A percentile compares a stretch with the other conserved stretches of the same genome.
Evolutionary conservation across 805 yeast genomes (phyloP).

Genomic region (Kuraishia hungarica): DNA sequence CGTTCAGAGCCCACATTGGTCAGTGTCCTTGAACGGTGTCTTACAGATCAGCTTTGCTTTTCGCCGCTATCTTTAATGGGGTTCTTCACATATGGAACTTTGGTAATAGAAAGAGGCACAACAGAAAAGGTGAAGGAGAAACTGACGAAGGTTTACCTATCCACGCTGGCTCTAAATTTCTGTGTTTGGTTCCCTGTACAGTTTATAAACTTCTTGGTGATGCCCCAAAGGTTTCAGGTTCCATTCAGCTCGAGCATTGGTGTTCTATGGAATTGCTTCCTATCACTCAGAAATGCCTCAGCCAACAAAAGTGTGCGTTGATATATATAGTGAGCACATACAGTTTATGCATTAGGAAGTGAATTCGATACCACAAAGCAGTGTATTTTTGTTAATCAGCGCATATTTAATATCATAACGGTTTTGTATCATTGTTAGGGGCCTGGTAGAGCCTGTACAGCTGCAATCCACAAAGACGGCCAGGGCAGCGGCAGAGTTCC

Average conservation of each 20-base stretch:
- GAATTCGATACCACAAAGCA: not conserved
- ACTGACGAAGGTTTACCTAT: constrained; percentile 55
- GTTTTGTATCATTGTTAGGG: no score
- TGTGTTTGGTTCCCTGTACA: constrained; percentile 82
- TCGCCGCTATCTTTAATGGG: constrained; percentile 79
- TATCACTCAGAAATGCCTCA: constrained; percentile 67
- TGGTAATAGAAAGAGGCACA: constrained; percentile 70
- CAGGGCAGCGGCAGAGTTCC: no score
- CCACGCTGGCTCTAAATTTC: constrained; percentile 60
- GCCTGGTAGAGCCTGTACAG: no score
- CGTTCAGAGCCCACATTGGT: constrained; percentile 77
- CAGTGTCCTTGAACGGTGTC: constrained; percentile 76
- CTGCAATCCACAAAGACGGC: not conserved
- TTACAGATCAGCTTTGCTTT: constrained; percentile 83
- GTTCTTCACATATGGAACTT: constrained; percentile 79
- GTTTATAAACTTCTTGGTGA: constrained; percentile 59
- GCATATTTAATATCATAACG: no score
- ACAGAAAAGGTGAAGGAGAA: constrained; percentile 55
- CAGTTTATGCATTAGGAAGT: not conserved
- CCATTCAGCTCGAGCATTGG: constrained; percentile 85
- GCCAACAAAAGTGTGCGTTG: constrained; percentile 4
- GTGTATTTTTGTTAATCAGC: no score
- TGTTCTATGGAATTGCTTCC: constrained; percentile 89
- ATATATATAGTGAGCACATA: not conserved
- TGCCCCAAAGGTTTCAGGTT: constrained; percentile 72